Percentiles rank a stretch among this genome's conserved stretches.
These are phyloP conservation scores for Prorocentrum cordatum DNA, from an alignment of 169 alveolate species.

Conservation along the genomic window DNA sequence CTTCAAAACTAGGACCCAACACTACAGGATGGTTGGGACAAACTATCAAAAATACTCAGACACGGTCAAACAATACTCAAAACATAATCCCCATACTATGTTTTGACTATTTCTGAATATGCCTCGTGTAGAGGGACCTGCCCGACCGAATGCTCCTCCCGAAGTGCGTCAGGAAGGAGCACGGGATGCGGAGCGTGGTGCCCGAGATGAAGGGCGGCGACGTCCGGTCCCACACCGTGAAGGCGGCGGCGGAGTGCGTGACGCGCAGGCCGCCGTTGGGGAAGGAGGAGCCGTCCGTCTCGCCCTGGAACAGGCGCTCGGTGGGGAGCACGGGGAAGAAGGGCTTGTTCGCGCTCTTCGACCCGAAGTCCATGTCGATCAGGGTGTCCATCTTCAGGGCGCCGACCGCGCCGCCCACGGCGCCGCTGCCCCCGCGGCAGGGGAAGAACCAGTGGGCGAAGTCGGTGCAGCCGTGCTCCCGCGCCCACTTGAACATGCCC, in stretches of 20 bases:
- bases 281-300: conserved; percentile 63
- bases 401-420: conserved; percentile 43
- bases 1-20: too few relatives aligned
- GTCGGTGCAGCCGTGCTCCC: conserved; percentile 29
- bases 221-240: conserved; percentile 58
- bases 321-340: conserved; percentile 1
- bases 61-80: too few relatives aligned
- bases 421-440: conserved; percentile 54
- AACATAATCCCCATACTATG: too few relatives aligned
- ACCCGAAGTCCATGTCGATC: conserved; percentile 40
- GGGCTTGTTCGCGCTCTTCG: conserved; percentile 32
- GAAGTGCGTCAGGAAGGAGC: conserved; percentile 30
- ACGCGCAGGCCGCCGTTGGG: conserved; percentile 64
- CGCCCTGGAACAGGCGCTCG: conserved; percentile 35
- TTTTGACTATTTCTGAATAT: too few relatives aligned
- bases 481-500: conserved; percentile 18
- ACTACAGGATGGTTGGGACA: too few relatives aligned
- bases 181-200: neutral
- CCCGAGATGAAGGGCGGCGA: conserved; percentile 20
- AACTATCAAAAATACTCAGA: too few relatives aligned
- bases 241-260: conserved; percentile 55
- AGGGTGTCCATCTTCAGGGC: conserved; percentile 60
- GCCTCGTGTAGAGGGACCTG: too few relatives aligned
- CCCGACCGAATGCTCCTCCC: too few relatives aligned
- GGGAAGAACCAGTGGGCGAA: conserved; percentile 67